phyloP scores from a whole-genome alignment of 164 flowering plant genomes.

The Santalum album region DNA sequence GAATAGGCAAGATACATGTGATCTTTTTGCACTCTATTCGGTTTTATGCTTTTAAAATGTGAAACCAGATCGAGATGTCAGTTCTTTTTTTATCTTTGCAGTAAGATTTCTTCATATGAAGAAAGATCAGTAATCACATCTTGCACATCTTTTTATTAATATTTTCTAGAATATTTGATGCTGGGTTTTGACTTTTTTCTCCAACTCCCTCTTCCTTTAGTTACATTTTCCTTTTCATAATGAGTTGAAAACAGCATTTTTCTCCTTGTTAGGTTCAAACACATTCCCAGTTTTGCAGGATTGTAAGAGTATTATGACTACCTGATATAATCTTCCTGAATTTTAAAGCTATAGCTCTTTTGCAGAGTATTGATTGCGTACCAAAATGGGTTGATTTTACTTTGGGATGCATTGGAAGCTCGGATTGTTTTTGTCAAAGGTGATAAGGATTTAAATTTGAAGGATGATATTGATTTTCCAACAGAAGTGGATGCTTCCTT shows the following conservation, averaged over 20 bases:
- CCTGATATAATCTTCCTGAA: neutral
- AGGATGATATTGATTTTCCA: constrained; percentile 29
- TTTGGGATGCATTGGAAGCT: constrained; percentile 75
- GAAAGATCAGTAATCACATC: no score
- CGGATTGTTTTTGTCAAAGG: constrained; percentile 51
- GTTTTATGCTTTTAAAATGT: constrained; percentile 4
- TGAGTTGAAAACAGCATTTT: no score
- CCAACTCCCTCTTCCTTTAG: no score
- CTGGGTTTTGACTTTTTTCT: no score
- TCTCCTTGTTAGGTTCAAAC: neutral
- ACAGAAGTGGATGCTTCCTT: constrained; percentile 17
- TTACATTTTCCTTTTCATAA: no score
- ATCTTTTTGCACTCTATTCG: constrained; percentile 7
- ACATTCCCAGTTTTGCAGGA: neutral
- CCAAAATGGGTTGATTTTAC: constrained; percentile 60
- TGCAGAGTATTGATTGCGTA: constrained; percentile 81
- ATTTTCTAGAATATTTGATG: no score
- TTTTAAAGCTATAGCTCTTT: constrained; percentile 6
- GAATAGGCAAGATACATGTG: constrained; percentile 52
- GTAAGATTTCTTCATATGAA: no score
- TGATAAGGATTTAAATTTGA: constrained; percentile 59
- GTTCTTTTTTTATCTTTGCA: no score
- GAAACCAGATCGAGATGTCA: neutral
- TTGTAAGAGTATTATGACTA: neutral
- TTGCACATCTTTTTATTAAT: no score